Evolutionary conservation across 2,329 filamentous ascomycete species (phyloP).

Genomic region (Xylaria digitata): DNA sequence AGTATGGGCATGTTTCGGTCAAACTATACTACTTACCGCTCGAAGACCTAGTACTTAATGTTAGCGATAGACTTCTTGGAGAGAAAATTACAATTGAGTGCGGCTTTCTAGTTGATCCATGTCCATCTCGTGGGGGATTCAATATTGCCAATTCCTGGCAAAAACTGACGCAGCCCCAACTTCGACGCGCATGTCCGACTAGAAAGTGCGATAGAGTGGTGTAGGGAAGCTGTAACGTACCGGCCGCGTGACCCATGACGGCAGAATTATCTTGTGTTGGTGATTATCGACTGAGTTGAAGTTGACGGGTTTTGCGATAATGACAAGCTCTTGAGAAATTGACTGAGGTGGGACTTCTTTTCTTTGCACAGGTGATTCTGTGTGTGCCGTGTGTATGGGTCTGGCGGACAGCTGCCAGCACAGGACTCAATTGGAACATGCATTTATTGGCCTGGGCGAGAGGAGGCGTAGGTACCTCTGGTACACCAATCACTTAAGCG

Average conservation of each 20-base stretch:
- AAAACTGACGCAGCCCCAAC: background rate
- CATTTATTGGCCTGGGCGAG: too few species aligned
- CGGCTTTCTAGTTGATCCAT: background rate
- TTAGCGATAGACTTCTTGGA: conserved; percentile 6
- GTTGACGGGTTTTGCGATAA: conserved; percentile 41
- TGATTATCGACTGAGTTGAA: conserved; percentile 40
- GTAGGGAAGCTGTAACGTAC: conserved; percentile 12
- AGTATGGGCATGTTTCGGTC: too few species aligned
- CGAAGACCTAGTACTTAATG: conserved; percentile 72
- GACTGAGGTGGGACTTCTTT: conserved; percentile 43
- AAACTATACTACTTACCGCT: conserved; percentile 57
- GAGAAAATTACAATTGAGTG: background rate
- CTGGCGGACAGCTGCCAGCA: conserved; percentile 27
- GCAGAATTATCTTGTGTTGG: conserved; percentile 60
- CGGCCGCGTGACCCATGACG: conserved; percentile 84
- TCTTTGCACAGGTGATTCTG: conserved; percentile 34
- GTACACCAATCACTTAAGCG: conserved; percentile 43
- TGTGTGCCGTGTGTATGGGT: conserved; percentile 33
- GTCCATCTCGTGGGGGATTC: too few species aligned
- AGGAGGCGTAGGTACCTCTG: too few species aligned
- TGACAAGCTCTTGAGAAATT: conserved; percentile 44
- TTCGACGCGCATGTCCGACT: background rate
- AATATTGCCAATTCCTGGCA: too few species aligned
- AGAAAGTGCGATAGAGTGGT: background rate
- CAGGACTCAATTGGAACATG: background rate